Evolutionary conservation across 345 rosid genomes (phyloP).

Genomic region (Eucalyptus pauciflora): DNA sequence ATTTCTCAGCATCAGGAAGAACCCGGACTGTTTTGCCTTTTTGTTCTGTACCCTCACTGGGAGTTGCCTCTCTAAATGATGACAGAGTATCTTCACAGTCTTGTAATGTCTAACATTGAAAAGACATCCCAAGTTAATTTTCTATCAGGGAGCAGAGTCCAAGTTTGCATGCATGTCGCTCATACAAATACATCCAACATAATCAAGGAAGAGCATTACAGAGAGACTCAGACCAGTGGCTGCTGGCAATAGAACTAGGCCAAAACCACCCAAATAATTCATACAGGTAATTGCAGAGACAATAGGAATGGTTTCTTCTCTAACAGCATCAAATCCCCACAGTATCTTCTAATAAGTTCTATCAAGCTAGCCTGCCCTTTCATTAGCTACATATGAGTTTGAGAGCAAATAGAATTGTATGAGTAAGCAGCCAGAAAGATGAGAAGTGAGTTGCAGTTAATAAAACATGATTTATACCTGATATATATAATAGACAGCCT

Average conservation of each 20-base stretch:
- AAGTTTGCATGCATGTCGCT: not conserved
- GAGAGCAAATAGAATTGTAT: not conserved
- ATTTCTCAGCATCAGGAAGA: conserved; percentile 38
- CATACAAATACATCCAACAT: not conserved
- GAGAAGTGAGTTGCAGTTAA: not conserved
- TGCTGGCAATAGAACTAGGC: not conserved
- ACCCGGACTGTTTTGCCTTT: conserved; percentile 16
- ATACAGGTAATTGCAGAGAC: not conserved
- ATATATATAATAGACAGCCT: conserved; percentile 61
- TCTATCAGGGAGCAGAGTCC: not conserved
- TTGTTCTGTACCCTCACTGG: conserved; percentile 13
- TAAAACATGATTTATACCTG: conserved; percentile 35
- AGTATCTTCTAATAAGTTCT: not conserved
- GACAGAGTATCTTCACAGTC: conserved; percentile 60
- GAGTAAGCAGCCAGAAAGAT: not conserved
- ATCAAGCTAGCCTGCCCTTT: not conserved
- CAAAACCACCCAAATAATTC: not conserved
- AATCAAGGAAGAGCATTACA: not conserved
- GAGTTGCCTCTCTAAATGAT: conserved; percentile 25
- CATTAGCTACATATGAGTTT: not conserved
- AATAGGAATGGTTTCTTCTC: not conserved
- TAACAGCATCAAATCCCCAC: not conserved
- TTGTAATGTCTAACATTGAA: conserved; percentile 49
- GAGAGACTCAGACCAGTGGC: not conserved
- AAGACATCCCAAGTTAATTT: not conserved